Percentiles rank a stretch among this genome's conserved stretches.
phyloP scores from a whole-genome alignment of 495 filamentous ascomycete genomes.

The Trichoderma parareesei region DNA sequence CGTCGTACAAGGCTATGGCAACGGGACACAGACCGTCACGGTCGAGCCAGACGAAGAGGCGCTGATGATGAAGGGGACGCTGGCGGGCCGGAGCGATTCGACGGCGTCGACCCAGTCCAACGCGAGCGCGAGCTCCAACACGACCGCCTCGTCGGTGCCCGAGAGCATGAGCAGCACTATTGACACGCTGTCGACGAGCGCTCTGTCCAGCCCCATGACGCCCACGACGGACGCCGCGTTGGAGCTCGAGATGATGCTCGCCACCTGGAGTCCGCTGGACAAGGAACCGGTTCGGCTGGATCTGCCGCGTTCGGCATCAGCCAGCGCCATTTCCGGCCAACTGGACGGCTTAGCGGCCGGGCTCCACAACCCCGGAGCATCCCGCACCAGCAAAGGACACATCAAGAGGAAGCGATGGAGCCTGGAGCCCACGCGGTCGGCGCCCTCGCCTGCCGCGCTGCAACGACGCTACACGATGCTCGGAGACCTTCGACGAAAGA shows the following conservation, averaged over 20 bases:
- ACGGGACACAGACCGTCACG: conserved; percentile 28
- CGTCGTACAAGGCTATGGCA: conserved; percentile 34
- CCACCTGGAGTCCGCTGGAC: not conserved
- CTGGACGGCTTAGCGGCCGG: not conserved
- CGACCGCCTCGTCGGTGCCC: conserved; percentile 26
- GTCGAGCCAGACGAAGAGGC: conserved; percentile 7
- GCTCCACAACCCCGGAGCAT: not conserved
- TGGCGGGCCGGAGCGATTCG: conserved; percentile 1
- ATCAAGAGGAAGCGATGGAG: conserved; percentile 1
- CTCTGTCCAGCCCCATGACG: not conserved
- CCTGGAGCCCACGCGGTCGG: conserved; percentile 4
- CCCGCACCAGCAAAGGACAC: not conserved
- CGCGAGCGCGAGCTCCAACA: conserved; percentile 21
- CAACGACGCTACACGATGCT: conserved; percentile 6
- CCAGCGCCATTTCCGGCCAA: conserved; percentile 3
- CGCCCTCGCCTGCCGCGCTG: conserved; percentile 1
- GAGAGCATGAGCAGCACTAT: conserved; percentile 8
- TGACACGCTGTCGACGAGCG: conserved; percentile 1
- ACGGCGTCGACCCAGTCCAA: conserved; percentile 15
- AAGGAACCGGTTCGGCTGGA: not conserved
- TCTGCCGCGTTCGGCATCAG: not conserved
- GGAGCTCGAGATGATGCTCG: conserved; percentile 2
- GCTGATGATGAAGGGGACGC: not conserved
- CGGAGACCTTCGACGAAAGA: conserved; percentile 2
- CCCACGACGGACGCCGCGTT: not conserved